A percentile compares a stretch with the other conserved stretches of the same genome.
phyloP scores from a whole-genome alignment of 306 rosid species.

The Quercus parvula region DNA sequence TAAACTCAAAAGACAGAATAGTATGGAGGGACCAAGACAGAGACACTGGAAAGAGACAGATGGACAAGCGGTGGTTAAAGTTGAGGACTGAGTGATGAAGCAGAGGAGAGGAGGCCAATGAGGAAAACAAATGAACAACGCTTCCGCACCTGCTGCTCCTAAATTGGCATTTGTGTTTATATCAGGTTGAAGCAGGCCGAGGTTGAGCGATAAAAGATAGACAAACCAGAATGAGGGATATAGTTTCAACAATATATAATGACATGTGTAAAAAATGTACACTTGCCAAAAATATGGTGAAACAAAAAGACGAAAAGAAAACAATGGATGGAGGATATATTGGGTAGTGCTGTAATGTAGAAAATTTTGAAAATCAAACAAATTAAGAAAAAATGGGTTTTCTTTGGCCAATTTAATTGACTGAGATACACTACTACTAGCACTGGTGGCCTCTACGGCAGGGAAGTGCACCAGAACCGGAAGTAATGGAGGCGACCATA shows the following conservation, averaged over 20 bases:
- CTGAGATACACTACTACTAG: slow-evolving; percentile 35
- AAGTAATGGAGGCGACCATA: slow-evolving; percentile 86
- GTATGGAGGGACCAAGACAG: slow-evolving; percentile 41
- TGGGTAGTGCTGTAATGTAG: slow-evolving; percentile 31
- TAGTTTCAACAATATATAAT: slow-evolving; percentile 20
- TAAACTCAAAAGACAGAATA: slow-evolving; percentile 46
- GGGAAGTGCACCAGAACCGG: slow-evolving; percentile 70
- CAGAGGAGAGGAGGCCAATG: neutral
- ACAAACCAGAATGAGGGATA: slow-evolving; percentile 31
- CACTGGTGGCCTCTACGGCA: slow-evolving; percentile 81
- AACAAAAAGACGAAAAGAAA: slow-evolving; percentile 9
- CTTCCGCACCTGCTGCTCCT: slow-evolving; percentile 96
- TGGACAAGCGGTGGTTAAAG: slow-evolving; percentile 32
- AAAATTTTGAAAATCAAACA: slow-evolving; percentile 33
- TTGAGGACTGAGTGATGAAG: slow-evolving; percentile 26
- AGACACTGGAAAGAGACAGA: slow-evolving; percentile 40
- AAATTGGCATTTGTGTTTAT: slow-evolving; percentile 46
- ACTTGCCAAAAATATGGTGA: slow-evolving; percentile 62
- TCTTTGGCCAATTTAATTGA: slow-evolving; percentile 19
- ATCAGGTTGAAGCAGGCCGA: slow-evolving; percentile 78
- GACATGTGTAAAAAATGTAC: slow-evolving; percentile 87
- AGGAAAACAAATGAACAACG: slow-evolving; percentile 46
- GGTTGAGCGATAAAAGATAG: slow-evolving; percentile 61
- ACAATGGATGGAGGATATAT: slow-evolving; percentile 28
- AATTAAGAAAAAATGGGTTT: slow-evolving; percentile 19